Evolutionary conservation across 345 rosid species (phyloP).

Genomic region (Cochlearia excelsa): DNA sequence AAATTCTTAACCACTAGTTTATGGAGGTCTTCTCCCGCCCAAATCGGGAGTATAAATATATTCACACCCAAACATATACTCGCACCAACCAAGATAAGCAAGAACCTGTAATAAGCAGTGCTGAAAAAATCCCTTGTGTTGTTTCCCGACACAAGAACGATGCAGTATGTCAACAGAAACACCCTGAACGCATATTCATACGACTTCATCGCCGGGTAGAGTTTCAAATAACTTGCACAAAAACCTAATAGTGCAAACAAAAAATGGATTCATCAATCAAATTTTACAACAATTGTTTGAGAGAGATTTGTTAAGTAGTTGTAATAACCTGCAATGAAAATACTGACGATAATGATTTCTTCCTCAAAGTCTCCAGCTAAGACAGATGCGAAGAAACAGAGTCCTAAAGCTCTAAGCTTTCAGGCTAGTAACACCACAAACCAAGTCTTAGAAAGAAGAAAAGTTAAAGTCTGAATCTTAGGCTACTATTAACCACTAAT

Average conservation of each 20-base stretch:
- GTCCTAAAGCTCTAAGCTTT: no score
- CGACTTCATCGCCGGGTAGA: constrained; percentile 69
- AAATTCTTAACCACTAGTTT: constrained; percentile 78
- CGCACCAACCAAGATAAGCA: constrained; percentile 66
- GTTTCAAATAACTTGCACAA: constrained; percentile 56
- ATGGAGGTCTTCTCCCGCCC: constrained; percentile 91
- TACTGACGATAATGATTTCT: constrained; percentile 52
- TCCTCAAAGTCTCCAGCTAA: constrained; percentile 54
- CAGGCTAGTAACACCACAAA: no score
- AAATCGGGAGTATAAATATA: constrained; percentile 63
- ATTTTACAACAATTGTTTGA: not conserved
- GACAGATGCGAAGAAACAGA: no score
- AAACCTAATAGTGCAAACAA: constrained; percentile 41
- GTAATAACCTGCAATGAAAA: constrained; percentile 70
- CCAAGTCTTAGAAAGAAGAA: no score
- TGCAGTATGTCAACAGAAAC: constrained; percentile 84
- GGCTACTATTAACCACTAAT: no score
- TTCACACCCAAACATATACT: constrained; percentile 54
- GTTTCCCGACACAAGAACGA: constrained; percentile 75
- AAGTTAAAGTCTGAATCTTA: no score
- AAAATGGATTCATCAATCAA: not conserved
- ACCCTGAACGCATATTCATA: constrained; percentile 88
- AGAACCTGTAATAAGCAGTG: constrained; percentile 62
- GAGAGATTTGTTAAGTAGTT: not conserved
- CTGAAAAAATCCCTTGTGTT: constrained; percentile 46